Base-by-base conservation (phyloP, 2,329 filamentous ascomycete genomes). In the Ophiostoma australiae region DNA sequence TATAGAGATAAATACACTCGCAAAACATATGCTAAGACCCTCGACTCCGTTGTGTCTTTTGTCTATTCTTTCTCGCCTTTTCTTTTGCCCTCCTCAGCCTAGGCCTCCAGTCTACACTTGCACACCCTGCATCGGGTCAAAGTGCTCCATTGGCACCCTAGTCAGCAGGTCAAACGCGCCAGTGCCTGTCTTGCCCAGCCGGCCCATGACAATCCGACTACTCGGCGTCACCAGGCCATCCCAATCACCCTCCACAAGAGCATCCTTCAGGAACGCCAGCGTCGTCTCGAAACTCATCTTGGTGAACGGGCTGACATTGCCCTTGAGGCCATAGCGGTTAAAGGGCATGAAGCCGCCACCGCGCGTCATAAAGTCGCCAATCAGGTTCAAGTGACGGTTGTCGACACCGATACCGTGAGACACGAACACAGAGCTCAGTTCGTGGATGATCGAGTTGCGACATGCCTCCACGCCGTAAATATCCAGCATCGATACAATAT, bases 241-340 rank as follows among this genome's bases (percentile, higher is more conserved):
- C 85, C 89, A 92, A 80, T 98, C 95, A 68, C 92, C 90, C 77
- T 97, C 93, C 72, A 96, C 83, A 35, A 97, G 90, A 1, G 95
- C 94, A 78, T 98, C 95, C 80, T 91, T 94, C 77, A 99, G 84
- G 84, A 97, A 97, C 0, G 91, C 90, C 55, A 98, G 87, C 2
- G 95, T 99, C 4, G 95, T 99, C 86, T 99, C 95, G 82, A 98
- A 99, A 80, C 92, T 97, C 94, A 98, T 98, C 86, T 98, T 98
- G 81, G 95, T 94, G 76, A 99, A 94, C 0, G 95, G 93, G 75
- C 90, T 94, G 37, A 94, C 90, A 77, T 92, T 94, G 74, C 91
- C 89, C 78, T 89, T 89, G 73, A 99, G 84, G 0, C 94, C 95
- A 78, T 92, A 96, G 68, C 95, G 91, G 81, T 92, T 97, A 82